A percentile compares a stretch with the other conserved stretches of the same genome.
Conservation (phyloP, 2,329 filamentous ascomycete species). For the Stemphylium lycopersici region DNA sequence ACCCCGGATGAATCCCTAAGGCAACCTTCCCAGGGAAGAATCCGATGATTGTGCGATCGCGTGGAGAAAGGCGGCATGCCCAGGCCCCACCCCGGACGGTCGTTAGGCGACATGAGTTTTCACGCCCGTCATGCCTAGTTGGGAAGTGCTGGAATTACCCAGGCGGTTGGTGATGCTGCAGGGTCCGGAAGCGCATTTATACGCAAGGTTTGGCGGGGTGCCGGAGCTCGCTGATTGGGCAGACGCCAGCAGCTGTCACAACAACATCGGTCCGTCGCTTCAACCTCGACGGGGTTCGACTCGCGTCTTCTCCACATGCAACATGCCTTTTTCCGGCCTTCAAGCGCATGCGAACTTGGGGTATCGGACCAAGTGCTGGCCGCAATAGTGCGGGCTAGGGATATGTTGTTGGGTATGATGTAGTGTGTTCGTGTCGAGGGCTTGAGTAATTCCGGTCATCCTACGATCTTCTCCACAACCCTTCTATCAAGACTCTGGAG, state of each 20-base stretch:
- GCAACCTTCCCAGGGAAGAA: not conserved
- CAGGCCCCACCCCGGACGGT: not conserved
- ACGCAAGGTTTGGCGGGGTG: slow-evolving; percentile 13
- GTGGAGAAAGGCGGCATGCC: slow-evolving; percentile 3
- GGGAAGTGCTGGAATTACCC: slow-evolving; percentile 13
- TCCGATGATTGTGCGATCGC: not conserved
- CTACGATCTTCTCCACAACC: not conserved
- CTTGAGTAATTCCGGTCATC: not conserved
- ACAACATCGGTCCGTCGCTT: slow-evolving; percentile 8
- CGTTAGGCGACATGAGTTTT: not conserved
- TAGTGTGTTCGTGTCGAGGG: not conserved
- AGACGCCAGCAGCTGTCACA: not conserved
- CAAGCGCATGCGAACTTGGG: slow-evolving; percentile 1
- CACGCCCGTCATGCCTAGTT: slow-evolving; percentile 4
- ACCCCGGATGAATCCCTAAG: slow-evolving; percentile 13
- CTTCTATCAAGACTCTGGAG: not conserved
- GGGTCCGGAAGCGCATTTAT: slow-evolving; percentile 18
- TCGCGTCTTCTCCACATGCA: slow-evolving; percentile 3
- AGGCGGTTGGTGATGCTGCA: not conserved
- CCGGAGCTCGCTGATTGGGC: slow-evolving; percentile 14
- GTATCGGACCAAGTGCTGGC: not conserved
- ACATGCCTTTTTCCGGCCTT: slow-evolving; percentile 19
- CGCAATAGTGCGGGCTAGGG: not conserved
- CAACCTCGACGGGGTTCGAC: slow-evolving; percentile 6
- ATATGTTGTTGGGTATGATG: not conserved